phyloP scores from a whole-genome alignment of 129 eudicot genomes.

The Pseudognaphalium luteoalbum region DNA sequence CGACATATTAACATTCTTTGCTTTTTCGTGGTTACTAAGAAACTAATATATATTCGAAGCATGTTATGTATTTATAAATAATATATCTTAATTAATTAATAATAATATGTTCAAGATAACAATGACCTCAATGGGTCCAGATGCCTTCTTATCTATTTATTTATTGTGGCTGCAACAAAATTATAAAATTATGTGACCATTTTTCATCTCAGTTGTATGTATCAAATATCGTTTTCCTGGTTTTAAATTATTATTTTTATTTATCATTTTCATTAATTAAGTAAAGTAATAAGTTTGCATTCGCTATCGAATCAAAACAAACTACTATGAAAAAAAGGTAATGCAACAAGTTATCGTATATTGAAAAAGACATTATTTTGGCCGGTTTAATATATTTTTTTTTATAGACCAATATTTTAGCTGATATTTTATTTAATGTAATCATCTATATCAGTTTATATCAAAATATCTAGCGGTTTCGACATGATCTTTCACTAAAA shows the following conservation, averaged over 20 bases:
- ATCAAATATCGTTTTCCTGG: not conserved
- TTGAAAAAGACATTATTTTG: too few relatives aligned
- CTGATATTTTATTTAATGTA: too few relatives aligned
- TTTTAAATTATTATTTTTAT: not conserved
- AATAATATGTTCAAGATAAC: not conserved
- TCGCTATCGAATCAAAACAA: not conserved
- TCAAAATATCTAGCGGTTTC: too few relatives aligned
- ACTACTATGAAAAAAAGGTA: not conserved
- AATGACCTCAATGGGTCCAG: not conserved
- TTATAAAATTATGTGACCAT: not conserved
- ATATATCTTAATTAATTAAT: too few relatives aligned
- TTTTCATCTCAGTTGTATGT: not conserved
- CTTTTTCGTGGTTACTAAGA: constrained; percentile 8
- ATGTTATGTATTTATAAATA: not conserved
- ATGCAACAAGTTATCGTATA: not conserved
- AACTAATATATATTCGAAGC: not conserved
- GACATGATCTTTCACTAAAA: too few relatives aligned
- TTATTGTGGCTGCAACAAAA: not conserved
- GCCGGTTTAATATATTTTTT: too few relatives aligned
- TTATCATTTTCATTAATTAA: too few relatives aligned
- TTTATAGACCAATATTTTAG: too few relatives aligned
- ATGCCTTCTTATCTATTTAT: not conserved
- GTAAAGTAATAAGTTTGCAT: too few relatives aligned
- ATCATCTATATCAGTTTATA: too few relatives aligned
- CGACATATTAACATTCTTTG: constrained; percentile 12